Base-by-base conservation (phyloP, 106 monocot species). In the Narthecium ossifragum region DNA sequence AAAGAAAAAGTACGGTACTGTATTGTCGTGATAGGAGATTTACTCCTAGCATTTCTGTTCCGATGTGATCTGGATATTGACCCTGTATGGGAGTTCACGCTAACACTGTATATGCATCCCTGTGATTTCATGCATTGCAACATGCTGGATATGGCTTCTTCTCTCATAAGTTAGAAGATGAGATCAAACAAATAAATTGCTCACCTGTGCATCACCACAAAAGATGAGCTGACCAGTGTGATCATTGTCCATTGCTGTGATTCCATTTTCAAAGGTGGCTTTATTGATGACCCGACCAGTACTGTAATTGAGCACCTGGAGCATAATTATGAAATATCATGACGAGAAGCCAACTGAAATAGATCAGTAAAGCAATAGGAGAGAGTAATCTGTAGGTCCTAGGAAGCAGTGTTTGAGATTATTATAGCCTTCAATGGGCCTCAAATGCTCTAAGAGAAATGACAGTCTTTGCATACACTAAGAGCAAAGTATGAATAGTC, bases 1-100 rank as follows among this genome's bases (percentile, higher is more conserved):
- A 94, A 73, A 68, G 94, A 94, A 62, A 90, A 94, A 6, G 90
- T 90, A 29, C 94, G 89, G 48, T 94, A 94, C 41, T 94, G 83
- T 30, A 94, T 48, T 17, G 90, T 94, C 53, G 90, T 86, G 40
- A 90, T 74, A 18, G 68, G 72, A 59, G 86, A 80, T 70, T 75
- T 86, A 54, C 70, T 90, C 67, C 65, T 78, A 51, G 49, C 80
- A 57, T 77, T 94, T 61, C 74, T 80, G 58, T 94, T 86, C 21
- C 80, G 79, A 62, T 90, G 89, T 25, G 77, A 77, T 60, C 79
- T 89, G n/a, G 90, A 94, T 79, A 90, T 67, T 54, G 85, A 78
- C 51, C 94, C 94, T 26, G 75, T 86, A 65, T 86, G 89, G 29
- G 83, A 83, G 61, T 83, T 83, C 64, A 94, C 75, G 31, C 70